Conservation (phyloP, 1,284 basidiomycete species). For the Entoloma clypeatum region DNA sequence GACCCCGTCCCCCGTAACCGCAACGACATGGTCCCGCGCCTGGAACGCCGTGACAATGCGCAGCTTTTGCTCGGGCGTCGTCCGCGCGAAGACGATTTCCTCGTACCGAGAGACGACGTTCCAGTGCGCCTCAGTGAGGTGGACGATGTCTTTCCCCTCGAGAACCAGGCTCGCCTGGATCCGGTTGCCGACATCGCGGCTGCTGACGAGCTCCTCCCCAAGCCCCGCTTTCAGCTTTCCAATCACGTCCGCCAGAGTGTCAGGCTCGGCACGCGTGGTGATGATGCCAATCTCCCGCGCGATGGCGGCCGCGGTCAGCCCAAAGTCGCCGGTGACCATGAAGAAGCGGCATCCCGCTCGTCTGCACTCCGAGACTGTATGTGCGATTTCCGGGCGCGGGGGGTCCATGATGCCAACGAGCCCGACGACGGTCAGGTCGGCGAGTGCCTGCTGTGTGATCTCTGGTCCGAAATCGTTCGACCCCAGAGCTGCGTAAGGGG, state of each 20-base stretch:
- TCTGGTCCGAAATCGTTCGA: constrained; percentile 36
- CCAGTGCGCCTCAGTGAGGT: constrained; percentile 15
- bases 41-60: constrained; percentile 64
- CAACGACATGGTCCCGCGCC: constrained; percentile 47
- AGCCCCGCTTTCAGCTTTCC: constrained; percentile 25
- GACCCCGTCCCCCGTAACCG: constrained; percentile 62
- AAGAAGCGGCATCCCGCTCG: constrained; percentile 26
- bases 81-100: constrained; percentile 73
- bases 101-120: constrained; percentile 39
- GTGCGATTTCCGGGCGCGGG: constrained; percentile 48
- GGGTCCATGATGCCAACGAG: constrained; percentile 60
- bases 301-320: constrained; percentile 23
- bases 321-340: constrained; percentile 28
- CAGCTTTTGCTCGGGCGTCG: constrained; percentile 72
- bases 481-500: constrained; percentile 12
- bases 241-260: constrained; percentile 33
- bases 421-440: constrained; percentile 52
- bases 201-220: constrained; percentile 14
- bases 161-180: constrained; percentile 15
- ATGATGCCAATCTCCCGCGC: constrained; percentile 50
- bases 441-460: constrained; percentile 33
- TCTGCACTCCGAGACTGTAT: constrained; percentile 41
- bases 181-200: constrained; percentile 12
- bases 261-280: constrained; percentile 39
- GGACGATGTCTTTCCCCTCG: constrained; percentile 16